Evolutionary conservation across 2,329 filamentous ascomycete genomes (phyloP).

Genomic region (Xylariaceae sp.): DNA sequence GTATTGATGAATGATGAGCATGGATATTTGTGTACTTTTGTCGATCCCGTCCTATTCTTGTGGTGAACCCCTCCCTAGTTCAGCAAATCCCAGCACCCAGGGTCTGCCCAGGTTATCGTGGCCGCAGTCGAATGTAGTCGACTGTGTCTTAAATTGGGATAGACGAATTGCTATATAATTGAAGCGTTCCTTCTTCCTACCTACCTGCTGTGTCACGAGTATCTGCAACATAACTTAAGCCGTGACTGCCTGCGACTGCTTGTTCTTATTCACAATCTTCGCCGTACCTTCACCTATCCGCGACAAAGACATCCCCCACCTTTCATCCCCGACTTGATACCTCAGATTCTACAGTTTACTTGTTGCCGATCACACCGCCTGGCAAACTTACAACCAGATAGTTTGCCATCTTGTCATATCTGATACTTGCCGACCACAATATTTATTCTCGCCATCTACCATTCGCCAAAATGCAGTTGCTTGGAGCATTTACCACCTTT

Average conservation of each 20-base stretch:
- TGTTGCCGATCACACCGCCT: background rate
- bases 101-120: background rate
- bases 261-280: too few relatives aligned
- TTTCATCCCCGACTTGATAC: background rate
- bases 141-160: too few relatives aligned
- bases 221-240: too few relatives aligned
- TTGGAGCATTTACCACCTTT: constrained; percentile 19
- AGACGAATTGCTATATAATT: too few relatives aligned
- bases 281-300: too few relatives aligned
- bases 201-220: background rate
- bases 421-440: background rate
- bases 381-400: background rate
- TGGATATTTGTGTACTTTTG: background rate
- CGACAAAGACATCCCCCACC: too few relatives aligned
- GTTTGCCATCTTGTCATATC: constrained; percentile 1
- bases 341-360: background rate
- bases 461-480: constrained; percentile 24
- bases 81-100: background rate
- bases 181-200: background rate
- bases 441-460: constrained; percentile 4
- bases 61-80: background rate
- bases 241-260: too few relatives aligned
- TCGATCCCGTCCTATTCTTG: background rate
- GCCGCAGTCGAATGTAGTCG: too few relatives aligned
- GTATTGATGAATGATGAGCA: too few relatives aligned